Evolutionary conservation across 768 basidiomycete species (phyloP), one percentile per base, ranked within the genome.

Genomic region (Lactarius deliciosus): DNA sequence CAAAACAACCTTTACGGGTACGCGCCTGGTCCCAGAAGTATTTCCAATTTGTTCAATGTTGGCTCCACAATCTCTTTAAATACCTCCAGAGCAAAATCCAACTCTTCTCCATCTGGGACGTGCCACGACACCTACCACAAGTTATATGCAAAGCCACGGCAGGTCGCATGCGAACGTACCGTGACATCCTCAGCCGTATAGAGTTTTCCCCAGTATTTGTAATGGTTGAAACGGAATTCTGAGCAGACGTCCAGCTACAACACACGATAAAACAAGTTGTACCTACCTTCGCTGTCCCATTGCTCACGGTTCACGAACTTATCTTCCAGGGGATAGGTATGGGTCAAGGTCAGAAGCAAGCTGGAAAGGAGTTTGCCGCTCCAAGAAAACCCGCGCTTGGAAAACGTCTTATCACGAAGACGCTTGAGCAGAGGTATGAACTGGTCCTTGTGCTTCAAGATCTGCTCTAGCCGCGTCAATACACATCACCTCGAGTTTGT

Each of bases 321-420:
- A 74, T 90, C 89, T 72, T 96, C 92, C 61, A 85, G 75, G 5
- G 91, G 87, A 76, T 92, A 94, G 1, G 89, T 89, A 64, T 92
- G 87, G 1, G 90, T 91, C 53, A 94, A 76, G 0, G 92, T 90
- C 32, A 88, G 79, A 30, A 95, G 76, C 40, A 86, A 78, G 69
- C 89, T 89, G 11, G 87, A 87, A 30, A 95, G 74, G 18, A 95
- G 75, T 75, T 91, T 89, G 43, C 90, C 91, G 15, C 85, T 88
- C 81, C 90, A 92, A 4, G 88, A 87, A 77, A 85, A 95, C 4
- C 91, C 91, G 58, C 90, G 85, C 76, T 95, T 92, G 1, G 91
- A 89, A 60, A 85, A 82, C 0, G 89, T 86, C 71, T 89, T 89
- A 64, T 87, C 81, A 71, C 87, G 85, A 66, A 94, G 82, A 9